Conservation (phyloP, 106 monocot genomes). For the Dioscorea zingiberensis region DNA sequence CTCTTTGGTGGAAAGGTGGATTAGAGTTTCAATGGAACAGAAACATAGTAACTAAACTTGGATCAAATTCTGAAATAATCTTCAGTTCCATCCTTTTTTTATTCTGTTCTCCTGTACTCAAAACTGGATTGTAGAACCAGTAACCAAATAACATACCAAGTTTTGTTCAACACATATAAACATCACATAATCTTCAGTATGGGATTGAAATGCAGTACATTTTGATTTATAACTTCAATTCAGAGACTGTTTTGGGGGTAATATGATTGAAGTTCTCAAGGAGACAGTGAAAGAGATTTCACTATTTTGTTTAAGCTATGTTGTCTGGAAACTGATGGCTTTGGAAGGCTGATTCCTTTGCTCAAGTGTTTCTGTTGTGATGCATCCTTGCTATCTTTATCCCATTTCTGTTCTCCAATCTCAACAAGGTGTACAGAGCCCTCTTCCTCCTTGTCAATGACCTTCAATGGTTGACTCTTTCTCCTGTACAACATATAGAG, state of each 20-base stretch:
- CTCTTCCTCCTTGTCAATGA: constrained; percentile 1
- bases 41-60: too few relatives aligned
- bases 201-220: too few relatives aligned
- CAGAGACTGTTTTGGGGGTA: not conserved
- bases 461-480: constrained; percentile 10
- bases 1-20: too few relatives aligned
- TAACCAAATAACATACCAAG: not conserved
- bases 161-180: not conserved
- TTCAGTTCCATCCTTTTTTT: too few relatives aligned
- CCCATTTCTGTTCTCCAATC: not conserved
- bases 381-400: not conserved
- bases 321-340: constrained; percentile 8
- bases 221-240: too few relatives aligned
- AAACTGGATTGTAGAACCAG: not conserved
- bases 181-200: not conserved
- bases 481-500: constrained; percentile 33
- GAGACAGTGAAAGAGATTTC: constrained; percentile 19
- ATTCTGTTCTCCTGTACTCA: not conserved
- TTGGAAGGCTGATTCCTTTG: constrained; percentile 30
- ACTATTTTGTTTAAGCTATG: constrained; percentile 22
- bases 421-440: not conserved
- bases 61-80: too few relatives aligned
- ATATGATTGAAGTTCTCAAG: constrained; percentile 9
- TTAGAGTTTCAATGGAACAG: too few relatives aligned
- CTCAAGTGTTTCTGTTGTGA: not conserved